Evolutionary conservation across 176 grass and related monocot genomes (phyloP), one percentile per base, ranked within the genome.

Genomic region (Typha latifolia): DNA sequence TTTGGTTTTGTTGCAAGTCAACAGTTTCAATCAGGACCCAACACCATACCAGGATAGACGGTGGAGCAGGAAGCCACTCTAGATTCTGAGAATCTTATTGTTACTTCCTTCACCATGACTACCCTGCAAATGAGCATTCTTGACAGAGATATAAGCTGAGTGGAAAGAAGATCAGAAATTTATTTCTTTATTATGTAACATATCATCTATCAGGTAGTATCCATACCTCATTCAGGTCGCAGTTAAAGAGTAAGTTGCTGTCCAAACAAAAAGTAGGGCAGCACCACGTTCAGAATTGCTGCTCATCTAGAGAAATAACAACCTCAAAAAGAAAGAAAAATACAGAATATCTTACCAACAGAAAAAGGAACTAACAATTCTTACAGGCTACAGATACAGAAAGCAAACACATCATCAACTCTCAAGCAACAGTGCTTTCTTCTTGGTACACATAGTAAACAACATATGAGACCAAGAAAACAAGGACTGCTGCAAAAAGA

Each of bases 401-500:
- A 12, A 59, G 20, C 53, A 19, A 59, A 59, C 53, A 59, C 53
- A 2, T 59, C 53, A 10, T 59, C 8, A 21, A 21, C n/a, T 59
- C 53, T 84, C 65, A 86, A 1, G 14, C 66, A 9, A 12, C 2
- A 12, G 1, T 67, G 53, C 61, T 27, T 14, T 79, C 70, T 75
- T 84, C 71, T 64, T 74, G 78, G 14, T 68, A 70, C 12, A 71
- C 23, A 20, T 80, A 10, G 66, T 81, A 88, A 11, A 69, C 27
- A 6, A 77, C 16, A 47, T 49, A 66, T 29, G 85, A 74, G 7
- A 71, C 56, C 27, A 84, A 47, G 65, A 84, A 21, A 12, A 80
- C 73, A 12, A 92, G 18, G 47, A 90, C 12, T 49, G 78, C 76
- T 59, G 73, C 3, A 4, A 61, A 72, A 47, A 84, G 24, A 62